Conservation (phyloP, 345 rosid genomes). For the Aquilaria malaccensis region DNA sequence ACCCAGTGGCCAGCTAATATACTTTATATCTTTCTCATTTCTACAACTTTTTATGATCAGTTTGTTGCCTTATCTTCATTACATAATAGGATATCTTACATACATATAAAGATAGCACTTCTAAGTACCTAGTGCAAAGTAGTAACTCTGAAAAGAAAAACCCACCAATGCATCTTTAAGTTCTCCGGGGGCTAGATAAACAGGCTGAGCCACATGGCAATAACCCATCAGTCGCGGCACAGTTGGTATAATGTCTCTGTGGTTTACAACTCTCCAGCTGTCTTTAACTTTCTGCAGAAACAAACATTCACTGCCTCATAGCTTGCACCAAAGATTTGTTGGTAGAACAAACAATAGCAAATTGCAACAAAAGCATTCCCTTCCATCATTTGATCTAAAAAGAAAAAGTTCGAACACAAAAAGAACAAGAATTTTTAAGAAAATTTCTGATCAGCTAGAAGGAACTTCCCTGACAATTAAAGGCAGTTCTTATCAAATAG, state of each 20-base stretch:
- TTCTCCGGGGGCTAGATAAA: constrained; percentile 73
- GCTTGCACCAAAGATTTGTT: background rate
- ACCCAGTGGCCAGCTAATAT: too few species aligned
- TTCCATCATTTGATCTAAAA: background rate
- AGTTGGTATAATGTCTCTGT: constrained; percentile 96
- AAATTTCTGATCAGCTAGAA: too few species aligned
- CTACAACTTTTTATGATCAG: too few species aligned
- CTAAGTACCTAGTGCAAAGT: too few species aligned
- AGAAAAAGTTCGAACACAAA: background rate
- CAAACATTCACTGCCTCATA: constrained; percentile 4
- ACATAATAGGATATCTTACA: too few species aligned
- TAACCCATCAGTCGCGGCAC: constrained; percentile 96
- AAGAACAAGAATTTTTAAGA: background rate
- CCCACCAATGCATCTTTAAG: constrained; percentile 57
- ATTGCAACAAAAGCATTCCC: background rate
- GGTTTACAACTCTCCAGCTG: constrained; percentile 95
- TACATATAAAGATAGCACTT: too few species aligned
- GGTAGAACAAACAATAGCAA: background rate
- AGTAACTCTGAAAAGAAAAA: background rate
- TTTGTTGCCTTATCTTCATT: too few species aligned
- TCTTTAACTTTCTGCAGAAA: constrained; percentile 75
- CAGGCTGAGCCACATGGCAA: constrained; percentile 92
- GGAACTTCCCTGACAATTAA: too few species aligned
- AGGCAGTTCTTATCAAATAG: too few species aligned
- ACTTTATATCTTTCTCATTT: too few species aligned